Conservation (phyloP, 2,329 filamentous ascomycete genomes). For the Trichoderma citrinoviride region DNA sequence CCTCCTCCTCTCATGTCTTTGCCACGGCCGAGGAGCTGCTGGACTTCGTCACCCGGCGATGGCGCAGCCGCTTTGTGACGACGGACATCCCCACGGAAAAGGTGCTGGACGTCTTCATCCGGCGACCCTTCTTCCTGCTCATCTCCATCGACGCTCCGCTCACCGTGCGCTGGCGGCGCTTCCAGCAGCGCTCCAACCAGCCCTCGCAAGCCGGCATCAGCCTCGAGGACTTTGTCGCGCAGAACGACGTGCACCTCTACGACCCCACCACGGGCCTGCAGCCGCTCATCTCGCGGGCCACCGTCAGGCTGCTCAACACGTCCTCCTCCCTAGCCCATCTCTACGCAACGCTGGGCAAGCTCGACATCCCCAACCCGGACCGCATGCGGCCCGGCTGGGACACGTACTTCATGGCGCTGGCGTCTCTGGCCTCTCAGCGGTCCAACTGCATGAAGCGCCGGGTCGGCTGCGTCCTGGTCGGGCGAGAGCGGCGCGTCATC, state of each 20-base stretch:
- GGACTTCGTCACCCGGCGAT: constrained; percentile 80
- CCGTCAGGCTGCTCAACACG: constrained; percentile 83
- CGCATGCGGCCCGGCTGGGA: constrained; percentile 91
- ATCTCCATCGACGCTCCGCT: constrained; percentile 90
- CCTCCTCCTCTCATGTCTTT: constrained; percentile 45
- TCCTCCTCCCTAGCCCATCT: constrained; percentile 69
- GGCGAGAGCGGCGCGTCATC: constrained; percentile 77
- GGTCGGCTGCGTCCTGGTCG: constrained; percentile 89
- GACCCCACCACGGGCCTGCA: constrained; percentile 62
- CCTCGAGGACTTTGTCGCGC: constrained; percentile 55
- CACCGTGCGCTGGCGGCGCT: constrained; percentile 77
- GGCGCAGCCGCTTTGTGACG: constrained; percentile 81
- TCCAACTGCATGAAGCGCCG: constrained; percentile 98
- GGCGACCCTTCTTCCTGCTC: constrained; percentile 88
- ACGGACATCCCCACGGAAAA: constrained; percentile 74
- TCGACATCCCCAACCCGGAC: constrained; percentile 74
- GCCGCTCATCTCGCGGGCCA: constrained; percentile 74
- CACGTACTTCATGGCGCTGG: constrained; percentile 97
- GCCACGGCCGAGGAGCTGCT: constrained; percentile 65
- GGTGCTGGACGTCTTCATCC: constrained; percentile 70
- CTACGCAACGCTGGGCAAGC: constrained; percentile 66
- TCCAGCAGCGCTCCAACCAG: constrained; percentile 44
- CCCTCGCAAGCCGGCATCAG: constrained; percentile 32
- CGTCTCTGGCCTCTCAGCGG: constrained; percentile 82
- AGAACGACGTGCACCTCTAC: constrained; percentile 75